Evolutionary conservation across 129 eudicot species (phyloP).

Genomic region (Helianthus tuberosus): DNA sequence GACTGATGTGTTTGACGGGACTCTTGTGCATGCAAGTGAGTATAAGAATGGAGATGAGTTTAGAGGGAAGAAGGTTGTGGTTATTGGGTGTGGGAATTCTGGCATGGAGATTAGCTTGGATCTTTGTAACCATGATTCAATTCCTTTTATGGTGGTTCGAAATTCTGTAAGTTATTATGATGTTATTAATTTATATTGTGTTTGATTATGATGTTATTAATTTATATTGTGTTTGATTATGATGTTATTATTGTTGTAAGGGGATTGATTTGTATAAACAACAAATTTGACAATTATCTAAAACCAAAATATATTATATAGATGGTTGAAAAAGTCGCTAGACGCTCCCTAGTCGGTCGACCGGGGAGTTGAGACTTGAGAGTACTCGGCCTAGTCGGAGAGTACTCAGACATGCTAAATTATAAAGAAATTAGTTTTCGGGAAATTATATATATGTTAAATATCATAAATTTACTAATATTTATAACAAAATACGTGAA

Average conservation of each 20-base stretch:
- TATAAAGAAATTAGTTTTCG: too few relatives aligned
- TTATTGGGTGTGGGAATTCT: constrained; percentile 86
- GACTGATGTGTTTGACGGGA: constrained; percentile 47
- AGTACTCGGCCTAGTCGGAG: too few relatives aligned
- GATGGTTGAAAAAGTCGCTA: too few relatives aligned
- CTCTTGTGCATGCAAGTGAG: constrained; percentile 57
- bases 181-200: neutral
- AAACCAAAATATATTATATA: neutral
- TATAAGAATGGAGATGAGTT: constrained; percentile 61
- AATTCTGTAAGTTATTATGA: constrained; percentile 57
- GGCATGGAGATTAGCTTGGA: constrained; percentile 89
- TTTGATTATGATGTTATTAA: neutral
- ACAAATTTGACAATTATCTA: neutral
- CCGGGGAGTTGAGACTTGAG: too few relatives aligned
- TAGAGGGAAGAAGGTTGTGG: constrained; percentile 52
- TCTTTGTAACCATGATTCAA: constrained; percentile 59
- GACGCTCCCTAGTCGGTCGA: too few relatives aligned
- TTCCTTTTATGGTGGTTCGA: constrained; percentile 65
- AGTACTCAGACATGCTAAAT: too few relatives aligned
- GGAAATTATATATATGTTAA: too few relatives aligned
- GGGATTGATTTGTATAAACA: neutral
- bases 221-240: neutral
- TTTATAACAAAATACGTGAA: too few relatives aligned
- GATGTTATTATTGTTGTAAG: neutral
- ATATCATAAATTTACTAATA: too few relatives aligned